Base-by-base conservation (phyloP, 345 rosid genomes). In the Brassica juncea region DNA sequence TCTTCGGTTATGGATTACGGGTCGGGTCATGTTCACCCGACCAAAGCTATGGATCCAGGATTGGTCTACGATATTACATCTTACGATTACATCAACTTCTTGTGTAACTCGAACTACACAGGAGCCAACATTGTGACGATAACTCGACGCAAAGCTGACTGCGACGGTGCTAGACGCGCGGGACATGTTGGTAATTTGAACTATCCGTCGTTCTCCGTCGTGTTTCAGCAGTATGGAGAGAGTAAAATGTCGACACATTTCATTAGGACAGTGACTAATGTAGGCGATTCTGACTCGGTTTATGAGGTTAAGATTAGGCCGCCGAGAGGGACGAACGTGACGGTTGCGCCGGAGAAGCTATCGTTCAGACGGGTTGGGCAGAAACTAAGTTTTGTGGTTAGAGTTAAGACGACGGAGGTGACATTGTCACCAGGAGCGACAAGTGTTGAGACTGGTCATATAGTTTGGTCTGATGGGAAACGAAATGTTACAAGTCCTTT, bases 31-130 rank as follows among this genome's bases (percentile, higher is more conserved):
- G 90, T 95, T 57, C 93, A 90, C 70, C 99, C 97, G 3, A 88
- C 91, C 16, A 88, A 83, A 67, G 99, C 98, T 16, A 84, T 93
- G 90, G 88, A 93, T 81, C 99, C 98, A 0, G 98, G 98, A 2
- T 67, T 90, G 7, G 80, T 93, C 14, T 95, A 89, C 23, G 98
- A 95, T 76, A 71, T 89, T 4, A 83, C 87, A 5, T 44, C 91
- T 4, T 82, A 86, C 49, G 97, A 91, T 74, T 93, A 93, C 55
- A 85, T 91, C 68, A 89, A 91, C 44, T 90, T 87, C 86, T 66
- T 95, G 66, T 95, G 99, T 84, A 91, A 89, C 49, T 89, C 86
- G 2, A 92, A 92, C 64, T 95, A 95, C 82, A 87, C 94, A 0
- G 69, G 85, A 1, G 74, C 76, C 71, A 88, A 90, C 55, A 88